A percentile compares a stretch with the other conserved stretches of the same genome.
phyloP scores from a whole-genome alignment of 2,329 filamentous ascomycete genomes.

The Keithomyces neogunnii region DNA sequence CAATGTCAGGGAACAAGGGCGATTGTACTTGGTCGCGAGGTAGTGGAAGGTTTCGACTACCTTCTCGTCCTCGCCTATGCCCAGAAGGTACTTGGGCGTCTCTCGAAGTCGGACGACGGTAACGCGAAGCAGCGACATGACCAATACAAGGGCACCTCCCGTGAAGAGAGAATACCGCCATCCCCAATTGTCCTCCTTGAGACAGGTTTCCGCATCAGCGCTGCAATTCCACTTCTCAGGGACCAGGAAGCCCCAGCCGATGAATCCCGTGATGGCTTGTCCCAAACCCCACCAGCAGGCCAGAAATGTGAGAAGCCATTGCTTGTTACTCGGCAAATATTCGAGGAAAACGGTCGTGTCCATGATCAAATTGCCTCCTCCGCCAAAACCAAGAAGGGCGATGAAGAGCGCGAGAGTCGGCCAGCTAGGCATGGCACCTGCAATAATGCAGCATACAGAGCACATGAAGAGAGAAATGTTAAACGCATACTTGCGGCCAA shows the following conservation, averaged over 20 bases:
- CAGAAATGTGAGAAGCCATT: slow-evolving; percentile 38
- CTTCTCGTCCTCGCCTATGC: slow-evolving; percentile 36
- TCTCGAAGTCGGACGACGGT: slow-evolving; percentile 37
- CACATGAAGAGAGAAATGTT: slow-evolving; percentile 58
- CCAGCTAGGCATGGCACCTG: slow-evolving; percentile 61
- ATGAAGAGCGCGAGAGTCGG: slow-evolving; percentile 55
- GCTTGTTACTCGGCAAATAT: slow-evolving; percentile 37
- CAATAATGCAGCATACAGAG: slow-evolving; percentile 48
- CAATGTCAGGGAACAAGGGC: slow-evolving; percentile 31
- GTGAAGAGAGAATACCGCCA: slow-evolving; percentile 40
- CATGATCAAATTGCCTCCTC: slow-evolving; percentile 41
- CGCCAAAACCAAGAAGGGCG: slow-evolving; percentile 53
- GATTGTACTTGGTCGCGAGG: slow-evolving; percentile 37
- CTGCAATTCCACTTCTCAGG: slow-evolving; percentile 38
- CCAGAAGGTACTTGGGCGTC: slow-evolving; percentile 40
- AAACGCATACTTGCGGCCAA: slow-evolving; percentile 61
- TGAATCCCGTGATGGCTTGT: slow-evolving; percentile 35
- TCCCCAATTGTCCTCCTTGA: slow-evolving; percentile 35
- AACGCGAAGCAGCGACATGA: slow-evolving; percentile 36
- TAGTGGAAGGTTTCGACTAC: slow-evolving; percentile 39
- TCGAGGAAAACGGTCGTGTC: slow-evolving; percentile 45
- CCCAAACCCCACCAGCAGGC: slow-evolving; percentile 44
- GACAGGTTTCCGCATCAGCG: slow-evolving; percentile 33
- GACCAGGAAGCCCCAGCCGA: slow-evolving; percentile 37
- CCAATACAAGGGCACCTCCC: slow-evolving; percentile 34